These are phyloP conservation scores for Chrysanthemum seticuspe DNA, from an alignment of 129 eudicot species.

Conservation along the genomic window DNA sequence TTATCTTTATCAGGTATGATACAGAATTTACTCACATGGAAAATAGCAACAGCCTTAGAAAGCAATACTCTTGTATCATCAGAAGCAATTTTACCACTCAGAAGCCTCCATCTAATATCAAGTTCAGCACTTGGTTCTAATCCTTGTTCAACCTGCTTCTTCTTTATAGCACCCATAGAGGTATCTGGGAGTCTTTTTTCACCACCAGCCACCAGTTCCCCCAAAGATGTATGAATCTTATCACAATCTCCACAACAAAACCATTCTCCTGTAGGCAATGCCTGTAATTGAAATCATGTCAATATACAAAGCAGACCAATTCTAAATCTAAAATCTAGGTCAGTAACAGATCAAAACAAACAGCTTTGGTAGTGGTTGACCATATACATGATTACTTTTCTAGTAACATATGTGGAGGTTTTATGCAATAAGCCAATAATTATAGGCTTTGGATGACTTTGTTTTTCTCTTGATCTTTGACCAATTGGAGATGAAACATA, in stretches of 20 bases:
- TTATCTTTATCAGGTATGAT: too few species aligned
- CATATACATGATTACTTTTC: background rate
- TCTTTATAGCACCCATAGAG: slow-evolving; percentile 41
- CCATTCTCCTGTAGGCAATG: slow-evolving; percentile 74
- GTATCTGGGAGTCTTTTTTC: slow-evolving; percentile 57
- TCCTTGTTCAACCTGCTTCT: slow-evolving; percentile 49
- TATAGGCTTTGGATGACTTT: too few species aligned
- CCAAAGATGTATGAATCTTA: slow-evolving; percentile 45
- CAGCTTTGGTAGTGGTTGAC: too few species aligned
- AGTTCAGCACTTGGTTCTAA: slow-evolving; percentile 36
- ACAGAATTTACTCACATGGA: slow-evolving; percentile 61
- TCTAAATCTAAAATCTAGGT: too few species aligned
- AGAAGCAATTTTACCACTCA: slow-evolving; percentile 61
- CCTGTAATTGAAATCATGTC: slow-evolving; percentile 39
- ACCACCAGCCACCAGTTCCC: slow-evolving; percentile 50
- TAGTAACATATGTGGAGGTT: background rate
- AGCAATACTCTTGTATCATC: slow-evolving; percentile 60
- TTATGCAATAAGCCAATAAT: background rate
- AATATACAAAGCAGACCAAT: background rate
- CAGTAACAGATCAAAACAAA: too few species aligned
- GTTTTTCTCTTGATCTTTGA: too few species aligned
- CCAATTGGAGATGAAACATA: too few species aligned
- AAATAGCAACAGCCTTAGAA: slow-evolving; percentile 76
- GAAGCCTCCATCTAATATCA: slow-evolving; percentile 81
- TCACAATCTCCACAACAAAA: slow-evolving; percentile 66